Percentiles rank a stretch among this genome's conserved stretches.
phyloP scores from a whole-genome alignment of 2,329 filamentous ascomycete genomes.

The Trichoderma sp. region DNA sequence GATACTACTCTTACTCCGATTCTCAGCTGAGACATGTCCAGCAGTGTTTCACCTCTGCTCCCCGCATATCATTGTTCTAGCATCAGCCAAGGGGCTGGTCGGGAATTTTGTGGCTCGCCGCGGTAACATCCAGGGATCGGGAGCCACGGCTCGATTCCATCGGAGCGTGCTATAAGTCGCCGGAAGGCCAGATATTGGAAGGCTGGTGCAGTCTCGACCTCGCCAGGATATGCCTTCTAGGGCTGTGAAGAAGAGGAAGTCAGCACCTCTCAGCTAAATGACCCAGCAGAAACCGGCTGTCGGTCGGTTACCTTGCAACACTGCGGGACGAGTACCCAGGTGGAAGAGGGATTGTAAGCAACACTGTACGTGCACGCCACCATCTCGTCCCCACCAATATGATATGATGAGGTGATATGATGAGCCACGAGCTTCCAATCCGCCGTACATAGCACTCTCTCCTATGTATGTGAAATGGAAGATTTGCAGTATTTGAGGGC shows the following conservation, averaged over 20 bases:
- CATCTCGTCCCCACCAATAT: not conserved
- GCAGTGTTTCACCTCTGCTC: conserved; percentile 3
- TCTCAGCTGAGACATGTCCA: not conserved
- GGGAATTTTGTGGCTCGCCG: not conserved
- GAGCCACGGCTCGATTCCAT: not conserved
- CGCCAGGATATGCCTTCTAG: not conserved
- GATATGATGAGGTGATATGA: not conserved
- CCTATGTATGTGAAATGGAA: not conserved
- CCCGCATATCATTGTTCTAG: not conserved
- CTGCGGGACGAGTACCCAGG: not conserved
- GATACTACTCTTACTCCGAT: not conserved
- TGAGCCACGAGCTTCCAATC: too few species aligned
- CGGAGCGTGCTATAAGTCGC: not conserved
- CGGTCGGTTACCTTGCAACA: not conserved
- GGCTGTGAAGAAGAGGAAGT: not conserved
- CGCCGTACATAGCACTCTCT: not conserved
- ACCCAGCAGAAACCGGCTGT: not conserved
- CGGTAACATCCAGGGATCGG: not conserved
- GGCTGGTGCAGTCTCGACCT: not conserved
- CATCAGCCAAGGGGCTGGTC: not conserved
- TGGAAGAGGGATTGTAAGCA: not conserved
- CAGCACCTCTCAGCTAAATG: not conserved
- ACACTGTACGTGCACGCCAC: too few species aligned
- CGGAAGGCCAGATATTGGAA: not conserved
- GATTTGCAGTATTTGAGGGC: not conserved